These are phyloP conservation scores for Saccharomyces hybrid DNA, from an alignment of 1,139 yeast species.

Conservation along the genomic window DNA sequence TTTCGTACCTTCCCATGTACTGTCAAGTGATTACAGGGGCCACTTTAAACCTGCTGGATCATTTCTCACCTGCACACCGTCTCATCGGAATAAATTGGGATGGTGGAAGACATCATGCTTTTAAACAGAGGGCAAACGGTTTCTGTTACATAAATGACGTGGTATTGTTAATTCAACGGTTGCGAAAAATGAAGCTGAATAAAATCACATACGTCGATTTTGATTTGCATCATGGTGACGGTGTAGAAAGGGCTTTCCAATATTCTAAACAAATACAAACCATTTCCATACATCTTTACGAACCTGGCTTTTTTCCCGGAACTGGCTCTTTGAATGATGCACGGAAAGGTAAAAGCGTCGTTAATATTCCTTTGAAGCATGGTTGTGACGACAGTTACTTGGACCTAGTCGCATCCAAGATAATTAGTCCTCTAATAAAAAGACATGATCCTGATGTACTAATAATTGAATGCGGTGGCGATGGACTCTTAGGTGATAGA, in stretches of 20 bases:
- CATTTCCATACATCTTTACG: slow-evolving; percentile 57
- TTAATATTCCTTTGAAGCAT: slow-evolving; percentile 50
- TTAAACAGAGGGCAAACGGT: slow-evolving; percentile 52
- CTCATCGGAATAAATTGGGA: slow-evolving; percentile 60
- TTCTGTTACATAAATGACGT: slow-evolving; percentile 70
- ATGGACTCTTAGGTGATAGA: slow-evolving; percentile 56
- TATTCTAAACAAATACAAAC: slow-evolving; percentile 51
- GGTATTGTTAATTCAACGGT: slow-evolving; percentile 44
- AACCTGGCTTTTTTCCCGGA: slow-evolving; percentile 67
- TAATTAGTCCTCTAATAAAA: slow-evolving; percentile 41
- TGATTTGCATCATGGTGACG: slow-evolving; percentile 78
- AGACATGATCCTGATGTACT: slow-evolving; percentile 44
- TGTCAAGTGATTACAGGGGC: slow-evolving; percentile 50
- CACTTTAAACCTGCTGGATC: slow-evolving; percentile 44
- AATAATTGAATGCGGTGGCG: slow-evolving; percentile 66
- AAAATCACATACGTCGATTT: slow-evolving; percentile 58
- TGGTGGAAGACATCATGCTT: slow-evolving; percentile 75
- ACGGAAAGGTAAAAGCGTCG: slow-evolving; percentile 32
- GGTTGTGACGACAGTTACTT: slow-evolving; percentile 49
- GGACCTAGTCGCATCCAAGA: slow-evolving; percentile 34
- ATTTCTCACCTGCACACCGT: slow-evolving; percentile 18
- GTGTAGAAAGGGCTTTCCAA: slow-evolving; percentile 61
- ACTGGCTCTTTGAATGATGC: slow-evolving; percentile 43
- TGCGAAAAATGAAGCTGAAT: slow-evolving; percentile 41
- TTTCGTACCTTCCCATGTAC: slow-evolving; percentile 48